Conservation (phyloP, 177 flowering plant species). For the Tripterygium wilfordii region DNA sequence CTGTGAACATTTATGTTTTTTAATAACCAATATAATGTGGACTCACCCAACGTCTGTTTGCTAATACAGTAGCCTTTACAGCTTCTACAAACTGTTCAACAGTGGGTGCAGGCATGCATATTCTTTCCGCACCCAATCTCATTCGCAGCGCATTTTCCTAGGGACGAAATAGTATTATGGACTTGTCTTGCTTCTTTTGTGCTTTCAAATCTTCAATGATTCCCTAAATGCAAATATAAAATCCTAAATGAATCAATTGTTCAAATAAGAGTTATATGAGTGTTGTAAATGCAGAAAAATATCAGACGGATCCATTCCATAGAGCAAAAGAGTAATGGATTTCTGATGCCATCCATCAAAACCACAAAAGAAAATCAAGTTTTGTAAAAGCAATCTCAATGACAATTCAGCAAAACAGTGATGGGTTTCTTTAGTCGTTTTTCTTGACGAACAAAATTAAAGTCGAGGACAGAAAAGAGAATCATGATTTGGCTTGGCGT, state of each 20-base stretch:
- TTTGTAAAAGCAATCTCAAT: too few relatives aligned
- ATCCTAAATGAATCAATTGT: neutral
- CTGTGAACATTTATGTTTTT: neutral
- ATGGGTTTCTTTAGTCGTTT: too few relatives aligned
- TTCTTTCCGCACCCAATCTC: constrained; percentile 61
- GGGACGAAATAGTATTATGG: constrained; percentile 59
- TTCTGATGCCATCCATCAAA: too few relatives aligned
- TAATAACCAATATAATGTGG: neutral
- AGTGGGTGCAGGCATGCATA: constrained; percentile 71
- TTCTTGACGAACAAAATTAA: too few relatives aligned
- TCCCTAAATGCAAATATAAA: constrained; percentile 25
- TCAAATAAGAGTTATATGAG: too few relatives aligned
- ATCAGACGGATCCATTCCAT: neutral
- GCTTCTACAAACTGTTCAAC: constrained; percentile 69
- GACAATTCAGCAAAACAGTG: too few relatives aligned
- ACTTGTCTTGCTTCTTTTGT: constrained; percentile 45
- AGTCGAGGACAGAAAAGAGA: too few relatives aligned
- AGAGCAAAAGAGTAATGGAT: too few relatives aligned
- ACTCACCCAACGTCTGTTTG: constrained; percentile 68
- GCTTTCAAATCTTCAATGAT: constrained; percentile 56
- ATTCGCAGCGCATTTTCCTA: constrained; percentile 61
- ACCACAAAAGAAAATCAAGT: too few relatives aligned
- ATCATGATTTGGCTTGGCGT: too few relatives aligned
- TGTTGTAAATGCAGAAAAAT: neutral
- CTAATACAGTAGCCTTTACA: constrained; percentile 54